Evolutionary conservation across 768 basidiomycete species (phyloP).

Genomic region (Pleurotus tuber-regium): DNA sequence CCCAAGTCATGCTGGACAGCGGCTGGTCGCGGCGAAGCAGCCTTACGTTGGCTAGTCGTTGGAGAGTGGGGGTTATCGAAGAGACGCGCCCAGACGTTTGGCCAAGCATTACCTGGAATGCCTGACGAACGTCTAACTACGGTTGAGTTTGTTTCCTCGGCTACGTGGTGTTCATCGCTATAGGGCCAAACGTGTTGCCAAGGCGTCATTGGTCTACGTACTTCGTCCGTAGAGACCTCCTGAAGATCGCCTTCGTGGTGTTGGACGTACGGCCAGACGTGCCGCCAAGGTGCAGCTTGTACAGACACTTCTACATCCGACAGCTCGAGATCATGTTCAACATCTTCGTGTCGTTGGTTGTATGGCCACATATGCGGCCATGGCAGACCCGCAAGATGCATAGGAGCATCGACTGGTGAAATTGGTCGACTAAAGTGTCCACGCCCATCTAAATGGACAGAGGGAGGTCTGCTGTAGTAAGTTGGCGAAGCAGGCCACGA

Average conservation of each 20-base stretch:
- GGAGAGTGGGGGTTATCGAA: neutral
- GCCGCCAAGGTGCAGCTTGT: neutral
- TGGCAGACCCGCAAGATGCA: conserved; percentile 24
- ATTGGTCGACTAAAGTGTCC: conserved; percentile 34
- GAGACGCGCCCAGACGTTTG: neutral
- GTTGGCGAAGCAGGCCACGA: conserved; percentile 26
- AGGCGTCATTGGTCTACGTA: neutral
- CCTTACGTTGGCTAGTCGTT: neutral
- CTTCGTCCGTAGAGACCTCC: neutral
- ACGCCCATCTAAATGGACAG: conserved; percentile 39
- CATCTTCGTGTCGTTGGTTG: neutral
- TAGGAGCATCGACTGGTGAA: conserved; percentile 44
- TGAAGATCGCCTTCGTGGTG: neutral
- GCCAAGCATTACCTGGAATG: neutral
- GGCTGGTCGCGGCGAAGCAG: no score
- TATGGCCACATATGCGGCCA: conserved; percentile 36
- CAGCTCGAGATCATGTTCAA: neutral
- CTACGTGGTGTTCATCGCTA: neutral
- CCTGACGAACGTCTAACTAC: neutral
- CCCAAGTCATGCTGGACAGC: neutral
- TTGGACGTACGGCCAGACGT: neutral
- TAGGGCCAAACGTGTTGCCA: conserved; percentile 20
- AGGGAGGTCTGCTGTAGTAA: conserved; percentile 21
- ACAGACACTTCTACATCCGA: neutral
- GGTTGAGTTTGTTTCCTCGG: neutral